A percentile compares a stretch with the other conserved stretches of the same genome.
These are phyloP conservation scores for Arachnopeziza araneosa DNA, from an alignment of 2,329 filamentous ascomycete species.

Conservation along the genomic window DNA sequence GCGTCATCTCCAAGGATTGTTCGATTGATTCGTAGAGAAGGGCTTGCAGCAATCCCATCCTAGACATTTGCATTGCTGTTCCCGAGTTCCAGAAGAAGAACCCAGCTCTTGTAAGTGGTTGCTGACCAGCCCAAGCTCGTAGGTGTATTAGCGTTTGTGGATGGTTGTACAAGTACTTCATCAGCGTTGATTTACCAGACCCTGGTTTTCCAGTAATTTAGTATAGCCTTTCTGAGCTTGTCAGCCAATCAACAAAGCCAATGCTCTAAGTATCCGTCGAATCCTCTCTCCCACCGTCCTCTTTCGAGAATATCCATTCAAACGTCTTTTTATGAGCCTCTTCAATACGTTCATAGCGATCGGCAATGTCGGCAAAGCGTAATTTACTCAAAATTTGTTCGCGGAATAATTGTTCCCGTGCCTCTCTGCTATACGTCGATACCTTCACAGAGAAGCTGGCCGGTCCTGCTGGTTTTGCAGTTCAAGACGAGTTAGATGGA, in stretches of 20 bases:
- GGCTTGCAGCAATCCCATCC: not conserved
- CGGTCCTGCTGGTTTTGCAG: not conserved
- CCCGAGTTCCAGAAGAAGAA: not conserved
- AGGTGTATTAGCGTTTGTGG: constrained; percentile 10
- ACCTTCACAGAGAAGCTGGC: not conserved
- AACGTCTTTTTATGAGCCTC: constrained; percentile 9
- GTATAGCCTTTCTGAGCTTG: not conserved
- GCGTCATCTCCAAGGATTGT: not conserved
- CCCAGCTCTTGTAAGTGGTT: constrained; percentile 5
- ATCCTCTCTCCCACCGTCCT: not conserved
- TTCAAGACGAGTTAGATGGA: not conserved
- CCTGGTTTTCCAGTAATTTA: constrained; percentile 21
- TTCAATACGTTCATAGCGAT: not conserved
- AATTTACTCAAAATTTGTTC: constrained; percentile 1
- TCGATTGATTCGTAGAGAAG: not conserved
- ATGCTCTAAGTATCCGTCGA: not conserved
- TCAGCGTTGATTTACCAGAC: constrained; percentile 17
- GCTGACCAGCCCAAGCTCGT: constrained; percentile 9
- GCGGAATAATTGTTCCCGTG: not conserved
- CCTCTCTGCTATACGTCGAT: not conserved
- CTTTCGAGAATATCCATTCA: constrained; percentile 6
- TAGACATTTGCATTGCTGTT: not conserved
- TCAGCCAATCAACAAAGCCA: constrained; percentile 10
- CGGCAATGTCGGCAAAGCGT: not conserved
- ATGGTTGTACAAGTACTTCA: constrained; percentile 15